Evolutionary conservation across 345 rosid genomes (phyloP).

Genomic region (Bruguiera parviflora): DNA sequence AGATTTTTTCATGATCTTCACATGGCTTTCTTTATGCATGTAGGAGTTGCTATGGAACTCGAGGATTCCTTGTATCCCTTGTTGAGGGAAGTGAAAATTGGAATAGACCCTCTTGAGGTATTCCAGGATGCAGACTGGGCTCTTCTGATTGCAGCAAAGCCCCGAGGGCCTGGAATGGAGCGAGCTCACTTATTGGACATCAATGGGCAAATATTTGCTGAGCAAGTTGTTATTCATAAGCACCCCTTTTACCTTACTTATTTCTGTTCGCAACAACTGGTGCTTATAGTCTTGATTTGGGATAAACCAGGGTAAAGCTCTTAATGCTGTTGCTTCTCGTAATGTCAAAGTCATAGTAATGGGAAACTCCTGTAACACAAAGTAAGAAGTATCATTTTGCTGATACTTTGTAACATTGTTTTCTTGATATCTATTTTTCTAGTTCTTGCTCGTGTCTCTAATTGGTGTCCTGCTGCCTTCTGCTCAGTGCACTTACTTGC

Average conservation of each 20-base stretch:
- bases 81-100: conserved; percentile 87
- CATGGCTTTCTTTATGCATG: conserved; percentile 13
- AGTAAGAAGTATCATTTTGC: conserved; percentile 46
- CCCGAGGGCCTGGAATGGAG: conserved; percentile 98
- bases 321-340: conserved; percentile 81
- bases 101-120: conserved; percentile 75
- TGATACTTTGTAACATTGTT: not conserved
- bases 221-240: conserved; percentile 47
- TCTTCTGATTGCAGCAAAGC: conserved; percentile 93
- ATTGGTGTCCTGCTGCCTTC: conserved; percentile 9
- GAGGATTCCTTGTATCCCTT: conserved; percentile 96
- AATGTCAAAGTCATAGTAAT: conserved; percentile 91
- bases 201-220: conserved; percentile 88
- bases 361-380: conserved; percentile 98
- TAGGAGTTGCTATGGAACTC: conserved; percentile 97
- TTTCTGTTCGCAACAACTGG: not conserved
- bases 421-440: conserved; percentile 1
- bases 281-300: not conserved
- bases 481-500: conserved; percentile 82
- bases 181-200: conserved; percentile 84
- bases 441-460: not conserved
- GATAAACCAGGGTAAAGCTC: conserved; percentile 71
- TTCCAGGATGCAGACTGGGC: conserved; percentile 98
- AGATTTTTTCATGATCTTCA: not conserved
- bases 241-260: not conserved